These are phyloP conservation scores for Cryptosporidium ryanae DNA, from an alignment of 169 alveolate species.

Conservation along the genomic window DNA sequence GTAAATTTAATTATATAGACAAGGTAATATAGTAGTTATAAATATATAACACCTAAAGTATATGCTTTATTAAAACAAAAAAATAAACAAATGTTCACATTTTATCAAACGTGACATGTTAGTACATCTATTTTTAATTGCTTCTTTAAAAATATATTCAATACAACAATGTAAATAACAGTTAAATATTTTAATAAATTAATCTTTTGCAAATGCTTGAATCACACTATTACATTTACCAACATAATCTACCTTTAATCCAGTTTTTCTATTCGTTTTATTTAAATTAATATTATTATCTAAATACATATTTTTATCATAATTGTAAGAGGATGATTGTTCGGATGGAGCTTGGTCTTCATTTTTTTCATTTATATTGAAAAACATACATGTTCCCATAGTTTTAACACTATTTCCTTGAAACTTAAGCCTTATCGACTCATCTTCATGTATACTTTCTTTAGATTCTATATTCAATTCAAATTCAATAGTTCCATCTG, in stretches of 20 bases:
- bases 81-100: no score
- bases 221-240: constrained; percentile 54
- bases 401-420: constrained; percentile 53
- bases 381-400: constrained; percentile 62
- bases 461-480: constrained; percentile 7
- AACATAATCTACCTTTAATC: constrained; percentile 15
- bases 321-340: not conserved
- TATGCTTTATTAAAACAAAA: not conserved
- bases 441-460: constrained; percentile 7
- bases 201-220: constrained; percentile 42
- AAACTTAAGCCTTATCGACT: constrained; percentile 11
- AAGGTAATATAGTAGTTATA: not conserved
- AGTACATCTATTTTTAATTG: no score
- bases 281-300: not conserved
- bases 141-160: no score
- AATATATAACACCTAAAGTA: not conserved
- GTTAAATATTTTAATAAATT: not conserved
- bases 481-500: not conserved
- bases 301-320: not conserved
- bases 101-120: no score
- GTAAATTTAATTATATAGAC: no score
- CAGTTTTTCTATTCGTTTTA: not conserved
- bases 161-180: no score
- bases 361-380: not conserved
- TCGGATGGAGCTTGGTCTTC: not conserved